Evolutionary conservation across 1,139 yeast species (phyloP), one percentile per base, ranked within the genome.

Genomic region (Lodderomyces pseudojiufengensis): DNA sequence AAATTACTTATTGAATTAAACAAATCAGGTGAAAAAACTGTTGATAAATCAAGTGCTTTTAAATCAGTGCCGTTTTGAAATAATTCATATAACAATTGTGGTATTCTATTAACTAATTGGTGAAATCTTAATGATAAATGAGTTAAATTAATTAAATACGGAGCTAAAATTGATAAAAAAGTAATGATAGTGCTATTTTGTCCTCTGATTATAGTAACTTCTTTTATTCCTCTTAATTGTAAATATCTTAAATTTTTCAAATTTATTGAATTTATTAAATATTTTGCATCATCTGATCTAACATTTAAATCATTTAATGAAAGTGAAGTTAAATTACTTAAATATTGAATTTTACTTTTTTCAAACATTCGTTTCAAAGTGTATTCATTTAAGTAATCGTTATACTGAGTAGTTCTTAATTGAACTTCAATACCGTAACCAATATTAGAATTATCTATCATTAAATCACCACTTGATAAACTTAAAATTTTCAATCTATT

Each of bases 71-170:
- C 10, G 6, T 26, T 13, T 9, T 9, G 2, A 2, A 50, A 44
- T 9, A 65, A 33, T 1, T 37, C 23, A 1, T 31, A 27, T 4
- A 77, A 45, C 42, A 76, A 73, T 1, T 43, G 48, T 0, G 72
- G 70, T 1, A 70, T 64, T 2, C 66, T 55, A 47, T 76, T 80
- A 8, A 52, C 35, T 2, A 69, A 57, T 43, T 76, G 78, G 32
- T 76, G 58, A 38, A 63, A 60, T 45, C 76, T 79, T 2, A 77
- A 45, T 15, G 59, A 54, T 23, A 77, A 47, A 22, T 51, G 50
- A 22, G 47, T 50, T 27, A 73, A 42, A 9, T 43, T 50, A 1
- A 22, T 37, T 26, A 72, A 47, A 20, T 52, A 39, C 0, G 55
- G 55, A 38, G 32, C n/a, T 73, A 47, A 35, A 68, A 65, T 18